phyloP scores from a whole-genome alignment of 768 basidiomycete species.

The Steccherinum ochraceum region DNA sequence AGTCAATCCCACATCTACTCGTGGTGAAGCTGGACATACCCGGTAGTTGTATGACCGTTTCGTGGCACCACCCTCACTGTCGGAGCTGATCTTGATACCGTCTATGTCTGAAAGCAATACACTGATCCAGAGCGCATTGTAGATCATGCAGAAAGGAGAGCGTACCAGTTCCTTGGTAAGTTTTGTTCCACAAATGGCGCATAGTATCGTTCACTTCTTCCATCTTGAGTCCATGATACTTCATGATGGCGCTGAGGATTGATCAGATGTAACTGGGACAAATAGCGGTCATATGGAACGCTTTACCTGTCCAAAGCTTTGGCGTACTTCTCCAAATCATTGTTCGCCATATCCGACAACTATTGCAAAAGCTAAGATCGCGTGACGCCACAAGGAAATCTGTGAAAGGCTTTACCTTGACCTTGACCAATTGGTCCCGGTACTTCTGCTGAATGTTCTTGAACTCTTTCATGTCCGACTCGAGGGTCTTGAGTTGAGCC shows the following conservation, averaged over 20 bases:
- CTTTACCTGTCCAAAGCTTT: constrained; percentile 91
- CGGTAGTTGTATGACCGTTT: constrained; percentile 97
- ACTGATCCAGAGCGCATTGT: background rate
- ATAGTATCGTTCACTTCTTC: constrained; percentile 99
- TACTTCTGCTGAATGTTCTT: constrained; percentile 83
- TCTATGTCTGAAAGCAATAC: constrained; percentile 71
- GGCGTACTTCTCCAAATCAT: constrained; percentile 94
- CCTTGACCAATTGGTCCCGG: constrained; percentile 86
- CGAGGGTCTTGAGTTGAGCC: constrained; percentile 56
- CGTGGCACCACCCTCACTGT: constrained; percentile 84
- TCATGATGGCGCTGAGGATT: constrained; percentile 90
- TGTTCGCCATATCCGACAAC: constrained; percentile 98
- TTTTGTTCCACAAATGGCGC: constrained; percentile 96
- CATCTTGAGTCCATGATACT: constrained; percentile 96
- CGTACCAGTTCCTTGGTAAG: constrained; percentile 95
- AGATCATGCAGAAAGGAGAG: background rate
- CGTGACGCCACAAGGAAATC: background rate
- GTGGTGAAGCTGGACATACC: constrained; percentile 36
- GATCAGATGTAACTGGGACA: background rate
- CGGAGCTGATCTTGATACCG: constrained; percentile 91
- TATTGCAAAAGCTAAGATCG: constrained; percentile 22
- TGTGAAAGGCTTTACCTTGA: constrained; percentile 58
- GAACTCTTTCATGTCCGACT: constrained; percentile 76
- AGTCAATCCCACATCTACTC: no score
- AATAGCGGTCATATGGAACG: background rate